A percentile compares a stretch with the other conserved stretches of the same genome.
These are phyloP conservation scores for Eimeria tenella DNA, from an alignment of 169 alveolate genomes.

Conservation along the genomic window DNA sequence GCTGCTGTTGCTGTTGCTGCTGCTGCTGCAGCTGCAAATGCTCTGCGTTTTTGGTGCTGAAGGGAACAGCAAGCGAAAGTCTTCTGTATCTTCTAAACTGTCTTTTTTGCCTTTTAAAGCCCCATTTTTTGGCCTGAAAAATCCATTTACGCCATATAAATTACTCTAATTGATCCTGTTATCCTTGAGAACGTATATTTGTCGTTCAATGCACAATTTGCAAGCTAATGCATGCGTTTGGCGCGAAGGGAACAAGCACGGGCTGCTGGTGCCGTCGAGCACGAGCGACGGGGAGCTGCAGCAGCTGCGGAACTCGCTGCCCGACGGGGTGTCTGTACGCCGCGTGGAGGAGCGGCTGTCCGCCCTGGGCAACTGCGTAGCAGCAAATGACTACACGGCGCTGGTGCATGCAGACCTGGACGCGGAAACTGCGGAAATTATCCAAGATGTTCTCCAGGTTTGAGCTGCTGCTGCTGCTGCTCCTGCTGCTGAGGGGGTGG, in stretches of 20 bases:
- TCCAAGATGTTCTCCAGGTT: constrained; percentile 94
- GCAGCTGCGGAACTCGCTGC: constrained; percentile 97
- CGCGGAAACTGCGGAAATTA: constrained; percentile 98
- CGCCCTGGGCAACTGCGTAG: constrained; percentile 98
- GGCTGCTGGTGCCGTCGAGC: constrained; percentile 97
- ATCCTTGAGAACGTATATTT: no score
- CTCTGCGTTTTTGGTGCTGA: no score
- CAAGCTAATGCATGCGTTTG: background rate
- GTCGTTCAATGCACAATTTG: no score
- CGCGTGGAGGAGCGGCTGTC: constrained; percentile 98
- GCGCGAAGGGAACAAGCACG: constrained; percentile 95
- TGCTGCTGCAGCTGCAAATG: no score
- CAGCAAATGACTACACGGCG: constrained; percentile 99
- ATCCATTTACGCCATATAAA: no score
- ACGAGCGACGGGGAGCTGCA: constrained; percentile 98
- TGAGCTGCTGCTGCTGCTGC: background rate
- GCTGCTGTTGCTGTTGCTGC: constrained; percentile 6
- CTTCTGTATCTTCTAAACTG: no score
- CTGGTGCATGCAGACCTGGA: constrained; percentile 98
- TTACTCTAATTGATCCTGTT: background rate
- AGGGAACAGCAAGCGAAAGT: background rate
- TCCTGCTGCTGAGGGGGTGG: background rate
- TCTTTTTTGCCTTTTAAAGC: no score
- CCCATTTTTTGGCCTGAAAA: no score
- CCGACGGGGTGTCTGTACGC: constrained; percentile 94